phyloP scores from a whole-genome alignment of 1,284 basidiomycete species.

The Exobasidium cylindrosporum region DNA sequence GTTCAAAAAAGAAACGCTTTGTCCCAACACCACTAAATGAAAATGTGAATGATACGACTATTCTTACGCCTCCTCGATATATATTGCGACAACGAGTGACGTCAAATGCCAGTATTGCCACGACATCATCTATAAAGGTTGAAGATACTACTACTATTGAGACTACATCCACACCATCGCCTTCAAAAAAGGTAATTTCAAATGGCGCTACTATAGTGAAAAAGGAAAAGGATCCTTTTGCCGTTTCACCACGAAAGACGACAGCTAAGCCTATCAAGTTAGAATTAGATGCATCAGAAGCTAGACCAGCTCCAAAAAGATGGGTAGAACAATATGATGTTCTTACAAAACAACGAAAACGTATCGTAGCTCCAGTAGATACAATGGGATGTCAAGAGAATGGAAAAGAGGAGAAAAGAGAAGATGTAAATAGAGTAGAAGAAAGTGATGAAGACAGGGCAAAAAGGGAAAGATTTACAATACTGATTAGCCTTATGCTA shows the following conservation, averaged over 20 bases:
- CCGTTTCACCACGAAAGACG: constrained; percentile 11
- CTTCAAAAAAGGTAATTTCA: neutral
- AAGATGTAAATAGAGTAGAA: constrained; percentile 24
- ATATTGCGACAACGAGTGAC: neutral
- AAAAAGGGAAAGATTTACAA: constrained; percentile 75
- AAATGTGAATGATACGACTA: neutral
- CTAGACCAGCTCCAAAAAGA: constrained; percentile 35
- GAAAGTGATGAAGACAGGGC: constrained; percentile 30
- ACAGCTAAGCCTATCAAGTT: constrained; percentile 42
- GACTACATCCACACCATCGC: neutral
- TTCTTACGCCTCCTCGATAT: neutral
- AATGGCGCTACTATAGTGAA: neutral
- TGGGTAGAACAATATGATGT: constrained; percentile 40
- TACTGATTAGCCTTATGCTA: constrained; percentile 88
- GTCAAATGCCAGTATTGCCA: neutral
- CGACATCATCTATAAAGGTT: neutral
- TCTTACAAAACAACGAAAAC: constrained; percentile 30
- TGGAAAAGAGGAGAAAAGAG: constrained; percentile 32
- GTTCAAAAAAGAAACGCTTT: neutral
- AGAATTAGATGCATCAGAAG: constrained; percentile 39
- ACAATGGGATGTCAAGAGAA: constrained; percentile 55
- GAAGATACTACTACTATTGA: neutral
- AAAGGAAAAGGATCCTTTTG: constrained; percentile 10
- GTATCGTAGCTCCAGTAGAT: constrained; percentile 53
- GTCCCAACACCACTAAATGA: neutral